Conservation (phyloP, 345 rosid species). For the Geranium rotundifolium region DNA sequence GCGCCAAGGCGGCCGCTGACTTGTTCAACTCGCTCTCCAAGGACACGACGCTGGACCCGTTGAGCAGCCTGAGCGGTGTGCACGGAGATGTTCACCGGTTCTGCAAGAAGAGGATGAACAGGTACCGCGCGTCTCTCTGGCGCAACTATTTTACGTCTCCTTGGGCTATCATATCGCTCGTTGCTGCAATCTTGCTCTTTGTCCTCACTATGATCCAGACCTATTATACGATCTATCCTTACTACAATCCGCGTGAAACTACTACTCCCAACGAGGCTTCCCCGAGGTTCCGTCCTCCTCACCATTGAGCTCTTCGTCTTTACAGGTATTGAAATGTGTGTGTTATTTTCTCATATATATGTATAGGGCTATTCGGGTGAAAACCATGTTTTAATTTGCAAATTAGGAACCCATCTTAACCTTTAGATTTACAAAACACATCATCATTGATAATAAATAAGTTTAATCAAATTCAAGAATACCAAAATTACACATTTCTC, state of each 20-base stretch:
- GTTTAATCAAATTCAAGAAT: too few relatives aligned
- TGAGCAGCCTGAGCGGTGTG: neutral
- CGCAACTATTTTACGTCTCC: constrained; percentile 10
- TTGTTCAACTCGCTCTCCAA: neutral
- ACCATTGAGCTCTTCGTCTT: too few relatives aligned
- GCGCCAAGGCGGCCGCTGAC: neutral
- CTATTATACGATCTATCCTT: constrained; percentile 7
- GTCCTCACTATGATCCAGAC: neutral
- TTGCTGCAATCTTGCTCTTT: constrained; percentile 11
- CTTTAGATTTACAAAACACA: too few relatives aligned
- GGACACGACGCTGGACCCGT: neutral
- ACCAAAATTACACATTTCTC: too few relatives aligned
- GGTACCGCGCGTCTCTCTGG: constrained; percentile 1
- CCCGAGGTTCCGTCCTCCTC: too few relatives aligned
- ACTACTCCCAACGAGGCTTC: neutral
- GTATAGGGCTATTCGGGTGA: too few relatives aligned
- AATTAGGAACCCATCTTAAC: too few relatives aligned
- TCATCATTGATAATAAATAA: too few relatives aligned
- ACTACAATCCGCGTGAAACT: neutral
- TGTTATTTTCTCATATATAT: too few relatives aligned
- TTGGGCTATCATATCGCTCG: constrained; percentile 13
- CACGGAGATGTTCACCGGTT: constrained; percentile 4
- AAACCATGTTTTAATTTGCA: too few relatives aligned
- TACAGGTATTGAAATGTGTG: too few relatives aligned
- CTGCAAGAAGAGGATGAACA: neutral